Percentiles rank a stretch among this genome's conserved stretches.
Evolutionary conservation across 345 rosid species (phyloP).

Genomic region (Diplotaxis tenuifolia): DNA sequence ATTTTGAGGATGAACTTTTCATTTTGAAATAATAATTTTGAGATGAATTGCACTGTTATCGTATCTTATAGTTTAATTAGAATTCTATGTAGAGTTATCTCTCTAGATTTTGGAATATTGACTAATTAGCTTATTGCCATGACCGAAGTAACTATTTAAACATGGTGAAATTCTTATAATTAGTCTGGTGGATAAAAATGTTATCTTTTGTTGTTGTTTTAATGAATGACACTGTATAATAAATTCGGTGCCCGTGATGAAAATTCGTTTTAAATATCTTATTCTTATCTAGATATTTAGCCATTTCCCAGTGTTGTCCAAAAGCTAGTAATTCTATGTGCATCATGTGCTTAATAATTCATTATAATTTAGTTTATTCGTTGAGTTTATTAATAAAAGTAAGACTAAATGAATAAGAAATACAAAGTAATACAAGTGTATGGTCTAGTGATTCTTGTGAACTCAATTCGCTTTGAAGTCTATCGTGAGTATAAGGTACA

Average conservation of each 20-base stretch:
- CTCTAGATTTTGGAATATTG: background rate
- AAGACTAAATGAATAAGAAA: background rate
- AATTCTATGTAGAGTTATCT: background rate
- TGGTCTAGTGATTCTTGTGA: conserved; percentile 16
- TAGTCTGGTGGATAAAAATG: conserved; percentile 1
- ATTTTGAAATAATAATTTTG: background rate
- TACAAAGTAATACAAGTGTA: conserved; percentile 8
- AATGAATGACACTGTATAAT: conserved; percentile 1
- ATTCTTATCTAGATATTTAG: conserved; percentile 19
- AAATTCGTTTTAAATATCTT: background rate
- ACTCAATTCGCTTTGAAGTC: background rate
- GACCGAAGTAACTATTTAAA: background rate
- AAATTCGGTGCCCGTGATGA: conserved; percentile 28
- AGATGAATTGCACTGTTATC: background rate
- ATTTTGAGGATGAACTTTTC: background rate
- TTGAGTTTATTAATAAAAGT: background rate
- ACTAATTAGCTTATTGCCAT: background rate
- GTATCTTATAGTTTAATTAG: background rate
- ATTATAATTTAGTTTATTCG: background rate
- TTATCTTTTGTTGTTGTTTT: background rate
- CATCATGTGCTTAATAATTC: conserved; percentile 7
- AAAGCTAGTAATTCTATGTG: conserved; percentile 11
- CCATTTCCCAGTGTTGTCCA: conserved; percentile 2
- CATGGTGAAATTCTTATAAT: background rate
- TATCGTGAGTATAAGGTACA: background rate